Base-by-base conservation (phyloP, 129 eudicot genomes). In the Centaurea solstitialis region DNA sequence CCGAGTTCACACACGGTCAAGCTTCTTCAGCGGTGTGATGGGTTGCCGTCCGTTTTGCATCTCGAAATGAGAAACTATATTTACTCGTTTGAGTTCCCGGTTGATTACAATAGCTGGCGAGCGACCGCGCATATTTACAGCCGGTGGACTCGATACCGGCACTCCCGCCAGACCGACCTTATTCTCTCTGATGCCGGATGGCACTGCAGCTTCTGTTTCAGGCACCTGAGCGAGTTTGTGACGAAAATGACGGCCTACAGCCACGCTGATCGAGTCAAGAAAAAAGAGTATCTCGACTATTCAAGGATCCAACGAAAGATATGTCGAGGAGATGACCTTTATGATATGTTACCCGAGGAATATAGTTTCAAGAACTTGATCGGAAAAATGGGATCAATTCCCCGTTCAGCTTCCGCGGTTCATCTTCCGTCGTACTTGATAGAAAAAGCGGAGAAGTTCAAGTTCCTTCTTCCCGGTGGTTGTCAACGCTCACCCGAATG, bases 181-280 rank as follows among this genome's bases (percentile, higher is more conserved):
- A 90, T 95, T 17, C 87, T 95, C 20, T 86, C 99, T 0, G 97
- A 95, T 59, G 90, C 99, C 0, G 99, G 99, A 5, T 95, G 99
- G 97, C 98, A 92, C 47, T 94, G 98, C 37, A 92, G 98, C 94
- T 94, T 94, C 74, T 94, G 98, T 85, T 91, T 95, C 75, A 64
- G 89, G 68, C 74, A 87, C 9, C 81, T 95, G 47, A 72, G 67
- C 7, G 98, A 95, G 30, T 93, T 95, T 22, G 93, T 91, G 28
- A 87, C 92, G 68, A 95, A 95, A 68, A 95, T 95, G 99, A 95
- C 93, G 8, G 93, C 89, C 1, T 95, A 95, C 75, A 95, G 99
- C 28, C 99, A 95, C 40, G 98, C 97, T 20, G 99, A 93, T 66
- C 83, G 97, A 0, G 99, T 93, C 62, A 88, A 79, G 84, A 47